Percentiles rank a stretch among this genome's conserved stretches.
Conservation (phyloP, 2,329 filamentous ascomycete species). For the Fusarium sororula region DNA sequence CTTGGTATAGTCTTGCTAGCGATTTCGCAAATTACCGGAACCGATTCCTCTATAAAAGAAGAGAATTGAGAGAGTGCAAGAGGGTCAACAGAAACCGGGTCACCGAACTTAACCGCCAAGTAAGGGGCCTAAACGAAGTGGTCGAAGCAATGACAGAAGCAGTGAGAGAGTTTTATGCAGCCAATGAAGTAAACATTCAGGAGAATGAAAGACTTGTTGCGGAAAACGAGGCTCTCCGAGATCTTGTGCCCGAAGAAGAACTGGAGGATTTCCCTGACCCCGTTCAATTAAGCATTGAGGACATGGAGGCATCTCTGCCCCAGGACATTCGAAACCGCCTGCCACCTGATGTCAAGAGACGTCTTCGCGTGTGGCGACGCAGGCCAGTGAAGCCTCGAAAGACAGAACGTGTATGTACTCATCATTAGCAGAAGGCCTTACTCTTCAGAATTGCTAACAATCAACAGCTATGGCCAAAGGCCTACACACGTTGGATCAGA, state of each 20-base stretch:
- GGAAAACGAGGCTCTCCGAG: not conserved
- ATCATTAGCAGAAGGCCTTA: fast-evolving
- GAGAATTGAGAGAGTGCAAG: not conserved
- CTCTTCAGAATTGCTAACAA: not conserved
- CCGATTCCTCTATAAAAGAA: not conserved
- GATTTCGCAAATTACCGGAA: not conserved
- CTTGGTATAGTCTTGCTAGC: not conserved
- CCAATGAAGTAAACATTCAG: not conserved
- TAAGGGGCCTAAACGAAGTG: not conserved
- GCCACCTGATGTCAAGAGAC: not conserved
- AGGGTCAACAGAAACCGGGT: not conserved
- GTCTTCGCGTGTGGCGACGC: not conserved
- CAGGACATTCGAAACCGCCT: fast-evolving
- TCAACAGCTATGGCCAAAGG: conserved; percentile 15
- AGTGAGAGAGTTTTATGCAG: not conserved
- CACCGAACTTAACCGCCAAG: fast-evolving
- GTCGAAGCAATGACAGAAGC: not conserved
- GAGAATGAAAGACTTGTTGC: not conserved
- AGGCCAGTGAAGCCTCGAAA: not conserved
- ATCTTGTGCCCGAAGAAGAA: not conserved
- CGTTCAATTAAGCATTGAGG: not conserved
- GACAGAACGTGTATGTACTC: conserved; percentile 10
- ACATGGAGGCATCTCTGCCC: not conserved
- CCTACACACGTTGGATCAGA: not conserved
- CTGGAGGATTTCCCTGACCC: not conserved